phyloP scores from a whole-genome alignment of 306 rosid species.

The Lathyrus oleraceus region DNA sequence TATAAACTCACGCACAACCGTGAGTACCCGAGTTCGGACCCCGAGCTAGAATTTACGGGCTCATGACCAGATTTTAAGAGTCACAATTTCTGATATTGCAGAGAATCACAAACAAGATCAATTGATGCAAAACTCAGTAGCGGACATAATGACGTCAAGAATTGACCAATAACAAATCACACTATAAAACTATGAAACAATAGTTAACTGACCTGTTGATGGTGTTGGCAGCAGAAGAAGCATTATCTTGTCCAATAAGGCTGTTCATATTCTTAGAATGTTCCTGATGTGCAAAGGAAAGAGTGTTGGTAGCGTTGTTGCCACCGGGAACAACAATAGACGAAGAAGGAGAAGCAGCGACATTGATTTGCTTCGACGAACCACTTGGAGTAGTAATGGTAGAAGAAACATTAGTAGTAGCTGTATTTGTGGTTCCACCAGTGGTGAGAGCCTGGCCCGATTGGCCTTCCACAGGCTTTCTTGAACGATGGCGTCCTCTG shows the following conservation, averaged over 20 bases:
- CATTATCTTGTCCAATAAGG: constrained; percentile 50
- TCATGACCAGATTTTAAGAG: neutral
- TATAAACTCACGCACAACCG: too few species aligned
- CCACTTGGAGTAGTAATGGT: constrained; percentile 26
- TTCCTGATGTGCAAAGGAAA: constrained; percentile 49
- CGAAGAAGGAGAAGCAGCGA: constrained; percentile 44
- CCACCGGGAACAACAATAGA: constrained; percentile 35
- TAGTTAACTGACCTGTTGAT: constrained; percentile 51
- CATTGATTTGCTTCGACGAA: constrained; percentile 40
- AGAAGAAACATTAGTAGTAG: neutral
- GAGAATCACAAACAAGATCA: neutral
- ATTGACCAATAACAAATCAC: neutral
- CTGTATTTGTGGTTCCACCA: constrained; percentile 26
- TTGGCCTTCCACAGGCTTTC: constrained; percentile 99
- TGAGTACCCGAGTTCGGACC: too few species aligned
- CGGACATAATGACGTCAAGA: neutral
- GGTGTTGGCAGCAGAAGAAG: constrained; percentile 52
- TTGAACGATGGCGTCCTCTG: constrained; percentile 99
- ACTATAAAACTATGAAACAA: constrained; percentile 9
- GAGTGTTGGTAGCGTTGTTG: constrained; percentile 48
- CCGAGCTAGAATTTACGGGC: too few species aligned
- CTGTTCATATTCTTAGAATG: constrained; percentile 52
- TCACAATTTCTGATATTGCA: neutral
- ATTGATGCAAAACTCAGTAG: neutral
- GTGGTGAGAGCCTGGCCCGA: constrained; percentile 66